Conservation (phyloP, 2,329 filamentous ascomycete genomes). For the Hymenoscyphus occultus region DNA sequence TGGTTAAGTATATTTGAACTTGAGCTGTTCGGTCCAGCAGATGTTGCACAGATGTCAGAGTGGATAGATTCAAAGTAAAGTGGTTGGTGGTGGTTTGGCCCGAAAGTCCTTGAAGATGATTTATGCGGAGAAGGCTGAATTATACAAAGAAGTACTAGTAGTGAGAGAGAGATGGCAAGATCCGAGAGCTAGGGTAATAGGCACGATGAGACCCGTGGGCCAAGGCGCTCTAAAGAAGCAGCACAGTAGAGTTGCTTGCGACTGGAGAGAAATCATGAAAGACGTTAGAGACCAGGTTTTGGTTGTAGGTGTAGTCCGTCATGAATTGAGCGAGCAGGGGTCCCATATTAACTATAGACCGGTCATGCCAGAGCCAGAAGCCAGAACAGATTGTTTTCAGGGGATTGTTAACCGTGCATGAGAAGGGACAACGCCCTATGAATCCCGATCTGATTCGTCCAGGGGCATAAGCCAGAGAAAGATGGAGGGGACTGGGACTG, state of each 20-base stretch:
- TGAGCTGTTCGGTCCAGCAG: too few relatives aligned
- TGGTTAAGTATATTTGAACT: neutral
- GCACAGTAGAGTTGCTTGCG: neutral
- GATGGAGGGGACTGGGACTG: neutral
- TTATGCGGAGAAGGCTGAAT: neutral
- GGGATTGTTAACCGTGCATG: neutral
- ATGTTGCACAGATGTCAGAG: too few relatives aligned
- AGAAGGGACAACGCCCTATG: neutral
- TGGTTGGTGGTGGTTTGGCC: constrained; percentile 1
- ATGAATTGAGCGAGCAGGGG: neutral
- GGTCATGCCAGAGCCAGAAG: neutral
- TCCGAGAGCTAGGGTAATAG: constrained; percentile 1
- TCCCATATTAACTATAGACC: neutral
- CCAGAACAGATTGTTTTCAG: constrained; percentile 2
- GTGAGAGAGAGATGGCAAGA: neutral
- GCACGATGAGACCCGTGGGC: neutral
- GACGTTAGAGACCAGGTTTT: neutral
- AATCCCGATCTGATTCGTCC: neutral
- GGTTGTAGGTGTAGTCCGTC: neutral
- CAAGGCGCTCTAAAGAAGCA: neutral
- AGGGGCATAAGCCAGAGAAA: neutral
- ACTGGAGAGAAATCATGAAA: neutral
- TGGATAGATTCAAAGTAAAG: neutral
- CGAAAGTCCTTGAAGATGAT: neutral
- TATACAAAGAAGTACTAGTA: neutral